Evolutionary conservation across 2,329 filamentous ascomycete genomes (phyloP), one percentile per base, ranked within the genome.

Genomic region (Xylariaceae sp.): DNA sequence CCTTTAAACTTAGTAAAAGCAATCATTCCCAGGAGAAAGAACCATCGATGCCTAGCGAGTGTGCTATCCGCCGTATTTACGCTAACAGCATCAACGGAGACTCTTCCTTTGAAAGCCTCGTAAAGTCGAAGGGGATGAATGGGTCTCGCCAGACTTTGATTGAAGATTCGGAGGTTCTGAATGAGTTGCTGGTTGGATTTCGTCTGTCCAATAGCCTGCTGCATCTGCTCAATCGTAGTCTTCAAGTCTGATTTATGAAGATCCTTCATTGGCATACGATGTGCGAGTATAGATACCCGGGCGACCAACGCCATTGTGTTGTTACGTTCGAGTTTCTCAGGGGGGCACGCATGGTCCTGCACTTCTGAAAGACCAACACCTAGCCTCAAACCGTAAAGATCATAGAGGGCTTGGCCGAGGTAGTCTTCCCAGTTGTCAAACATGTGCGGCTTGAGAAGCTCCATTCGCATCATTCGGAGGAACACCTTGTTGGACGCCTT

Each of bases 161-260:
- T 88, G 58, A 94, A 87, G 64, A 96, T 87, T 56, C 91, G 88
- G 58, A 90, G 82, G 73, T 99, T 99, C 72, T 94, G 88, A n/a
- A 88, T 82, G 74, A 96, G 87, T 62, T 92, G 86, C 4, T 90
- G 84, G 1, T 88, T 88, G 10, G 88, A 84, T 72, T 92, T 96
- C 34, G 88, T 84, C 56, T 84, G 83, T 1, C 90, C 91, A 56
- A 97, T 88, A 4, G 90, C 88, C 65, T 90, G 87, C 71, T 97
- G 92, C 75, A 99, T 90, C 66, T 92, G 92, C 60, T 99, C 94
- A 60, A 99, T 94, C 0, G 92, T 91, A 13, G 82, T 85, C 72
- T 93, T 95, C 56, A 99, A 79, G 58, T 97, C 91, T 13, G 92
- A 94, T 72, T 96, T 97, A 13, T 92, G 84, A 15, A 97, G 77